phyloP scores from a whole-genome alignment of 1,284 basidiomycete genomes.

The Cryptococcus sp. region DNA sequence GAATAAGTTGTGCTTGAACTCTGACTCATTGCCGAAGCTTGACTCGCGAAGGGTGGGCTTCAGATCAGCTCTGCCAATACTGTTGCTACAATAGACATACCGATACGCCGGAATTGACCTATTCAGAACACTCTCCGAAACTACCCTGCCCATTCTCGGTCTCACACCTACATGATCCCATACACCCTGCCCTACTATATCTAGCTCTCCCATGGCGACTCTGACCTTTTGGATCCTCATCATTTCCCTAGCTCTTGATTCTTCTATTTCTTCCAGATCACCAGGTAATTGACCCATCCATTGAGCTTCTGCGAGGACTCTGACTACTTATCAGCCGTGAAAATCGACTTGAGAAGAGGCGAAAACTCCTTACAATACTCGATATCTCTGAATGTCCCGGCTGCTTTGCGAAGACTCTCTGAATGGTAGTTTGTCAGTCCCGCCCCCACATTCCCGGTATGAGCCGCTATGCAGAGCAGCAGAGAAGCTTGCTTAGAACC shows the following conservation, averaged over 20 bases:
- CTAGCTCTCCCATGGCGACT: constrained; percentile 19
- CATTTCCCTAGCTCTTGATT: constrained; percentile 11
- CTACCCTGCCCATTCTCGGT: not conserved
- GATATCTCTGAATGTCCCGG: constrained; percentile 7
- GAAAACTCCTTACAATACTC: constrained; percentile 15
- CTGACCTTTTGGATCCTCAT: constrained; percentile 15
- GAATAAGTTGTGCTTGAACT: not conserved
- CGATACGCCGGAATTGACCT: not conserved
- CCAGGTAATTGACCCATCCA: constrained; percentile 11
- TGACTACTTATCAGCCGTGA: constrained; percentile 8
- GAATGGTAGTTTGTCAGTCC: constrained; percentile 9
- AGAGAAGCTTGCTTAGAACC: constrained; percentile 11
- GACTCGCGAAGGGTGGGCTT: not conserved
- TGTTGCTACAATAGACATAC: not conserved
- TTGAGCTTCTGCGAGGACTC: constrained; percentile 13
- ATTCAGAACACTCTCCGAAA: not conserved
- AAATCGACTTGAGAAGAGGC: not conserved
- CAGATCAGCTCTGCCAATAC: not conserved
- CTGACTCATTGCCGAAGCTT: not conserved
- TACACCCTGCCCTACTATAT: constrained; percentile 11
- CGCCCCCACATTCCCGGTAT: constrained; percentile 4
- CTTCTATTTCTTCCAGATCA: constrained; percentile 8
- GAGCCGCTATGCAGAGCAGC: constrained; percentile 10
- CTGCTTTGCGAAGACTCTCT: constrained; percentile 10
- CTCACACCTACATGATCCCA: not conserved